Percentiles rank a stretch among this genome's conserved stretches.
Conservation (phyloP, 129 eudicot species). For the Chrysanthemum makinoi region DNA sequence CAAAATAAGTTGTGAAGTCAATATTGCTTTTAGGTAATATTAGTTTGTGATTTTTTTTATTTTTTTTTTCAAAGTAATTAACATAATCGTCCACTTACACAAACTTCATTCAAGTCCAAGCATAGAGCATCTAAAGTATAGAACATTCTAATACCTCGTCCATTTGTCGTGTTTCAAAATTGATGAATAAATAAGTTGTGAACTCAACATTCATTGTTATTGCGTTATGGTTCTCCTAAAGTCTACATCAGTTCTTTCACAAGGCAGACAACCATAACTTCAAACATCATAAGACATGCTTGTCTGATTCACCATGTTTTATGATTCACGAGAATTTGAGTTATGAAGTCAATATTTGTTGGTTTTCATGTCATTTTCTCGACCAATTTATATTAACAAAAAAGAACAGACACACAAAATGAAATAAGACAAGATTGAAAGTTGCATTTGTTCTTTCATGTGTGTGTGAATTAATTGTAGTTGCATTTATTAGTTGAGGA, state of each 20-base stretch:
- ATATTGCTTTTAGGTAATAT: not conserved
- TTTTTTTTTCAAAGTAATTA: not conserved
- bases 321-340: constrained; percentile 12
- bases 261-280: constrained; percentile 12
- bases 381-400: constrained; percentile 13
- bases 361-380: constrained; percentile 19
- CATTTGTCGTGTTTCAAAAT: not conserved
- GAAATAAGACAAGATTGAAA: constrained; percentile 23
- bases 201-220: not conserved
- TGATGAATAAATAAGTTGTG: constrained; percentile 3
- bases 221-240: constrained; percentile 6
- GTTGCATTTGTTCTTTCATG: constrained; percentile 13
- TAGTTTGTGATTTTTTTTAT: not conserved
- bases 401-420: not conserved
- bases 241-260: constrained; percentile 11
- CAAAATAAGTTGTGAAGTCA: not conserved
- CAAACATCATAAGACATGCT: not conserved
- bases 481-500: not conserved
- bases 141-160: not conserved
- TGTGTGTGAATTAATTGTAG: constrained; percentile 14
- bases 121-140: not conserved
- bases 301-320: constrained; percentile 9
- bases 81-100: not conserved
- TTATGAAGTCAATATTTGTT: constrained; percentile 13
- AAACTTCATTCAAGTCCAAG: constrained; percentile 1